Conservation (phyloP, 768 basidiomycete species). For the Amanita subjunquillea region DNA sequence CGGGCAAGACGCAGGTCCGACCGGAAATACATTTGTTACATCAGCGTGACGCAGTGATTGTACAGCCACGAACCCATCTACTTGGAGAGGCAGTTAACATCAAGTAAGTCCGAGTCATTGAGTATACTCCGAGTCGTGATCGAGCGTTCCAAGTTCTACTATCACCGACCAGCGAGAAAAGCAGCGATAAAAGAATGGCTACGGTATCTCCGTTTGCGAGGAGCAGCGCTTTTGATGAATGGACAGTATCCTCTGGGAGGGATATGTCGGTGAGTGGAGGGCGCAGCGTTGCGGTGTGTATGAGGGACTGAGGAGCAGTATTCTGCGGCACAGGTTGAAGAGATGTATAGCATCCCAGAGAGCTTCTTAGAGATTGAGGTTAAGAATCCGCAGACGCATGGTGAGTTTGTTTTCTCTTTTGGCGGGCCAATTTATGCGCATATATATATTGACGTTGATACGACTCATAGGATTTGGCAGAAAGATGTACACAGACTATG, state of each 20-base stretch:
- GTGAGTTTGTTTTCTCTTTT: conserved; percentile 28
- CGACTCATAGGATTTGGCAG: conserved; percentile 69
- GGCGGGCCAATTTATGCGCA: background rate
- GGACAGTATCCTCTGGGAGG: conserved; percentile 30
- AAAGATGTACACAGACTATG: conserved; percentile 99
- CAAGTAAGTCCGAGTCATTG: background rate
- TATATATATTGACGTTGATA: background rate
- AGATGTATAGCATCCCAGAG: conserved; percentile 97
- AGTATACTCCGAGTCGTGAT: too few species aligned
- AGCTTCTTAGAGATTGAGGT: conserved; percentile 98
- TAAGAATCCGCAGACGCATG: conserved; percentile 93
- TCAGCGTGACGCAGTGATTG: too few species aligned
- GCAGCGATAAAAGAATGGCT: conserved; percentile 15
- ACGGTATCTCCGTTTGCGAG: conserved; percentile 56
- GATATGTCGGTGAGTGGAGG: conserved; percentile 44
- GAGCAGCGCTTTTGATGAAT: conserved; percentile 45
- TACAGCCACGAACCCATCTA: too few species aligned
- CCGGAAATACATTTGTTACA: too few species aligned
- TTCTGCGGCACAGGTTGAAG: conserved; percentile 61
- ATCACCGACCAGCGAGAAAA: too few species aligned
- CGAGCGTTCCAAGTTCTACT: too few species aligned
- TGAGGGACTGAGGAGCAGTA: conserved; percentile 9
- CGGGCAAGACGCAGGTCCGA: too few species aligned
- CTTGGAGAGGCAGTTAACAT: too few species aligned
- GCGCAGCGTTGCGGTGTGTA: background rate